Conservation (phyloP, 805 yeast species). For the Candida quercuum region DNA sequence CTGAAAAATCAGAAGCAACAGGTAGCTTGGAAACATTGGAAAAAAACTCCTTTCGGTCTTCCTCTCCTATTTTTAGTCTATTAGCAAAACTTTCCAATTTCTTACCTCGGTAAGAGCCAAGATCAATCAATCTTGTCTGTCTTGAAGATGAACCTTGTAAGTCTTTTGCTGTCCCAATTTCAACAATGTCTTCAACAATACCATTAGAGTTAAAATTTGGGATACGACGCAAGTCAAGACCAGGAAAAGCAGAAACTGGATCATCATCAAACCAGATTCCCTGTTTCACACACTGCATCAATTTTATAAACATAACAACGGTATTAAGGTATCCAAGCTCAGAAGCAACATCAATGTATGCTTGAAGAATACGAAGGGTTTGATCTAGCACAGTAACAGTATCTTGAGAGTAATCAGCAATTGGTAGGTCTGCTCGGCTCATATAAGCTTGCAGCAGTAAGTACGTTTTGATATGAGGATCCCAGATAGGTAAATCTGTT, state of each 20-base stretch:
- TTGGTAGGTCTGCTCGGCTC: conserved; percentile 81
- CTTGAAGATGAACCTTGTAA: background rate
- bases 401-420: conserved; percentile 93
- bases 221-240: conserved; percentile 17
- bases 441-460: conserved; percentile 85
- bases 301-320: conserved; percentile 53
- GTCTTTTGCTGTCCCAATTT: conserved; percentile 1
- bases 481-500: conserved; percentile 62
- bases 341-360: conserved; percentile 83
- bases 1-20: conserved; percentile 40
- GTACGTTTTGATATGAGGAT: conserved; percentile 79
- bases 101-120: conserved; percentile 30
- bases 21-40: conserved; percentile 57
- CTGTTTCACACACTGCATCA: conserved; percentile 87
- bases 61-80: conserved; percentile 36
- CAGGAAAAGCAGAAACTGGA: conserved; percentile 39
- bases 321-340: conserved; percentile 70
- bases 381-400: conserved; percentile 92
- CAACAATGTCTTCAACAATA: conserved; percentile 4
- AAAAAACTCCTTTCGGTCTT: conserved; percentile 42
- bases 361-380: conserved; percentile 88
- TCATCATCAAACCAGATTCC: conserved; percentile 82
- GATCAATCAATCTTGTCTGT: conserved; percentile 7
- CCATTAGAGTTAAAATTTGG: conserved; percentile 17
- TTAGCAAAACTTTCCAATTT: conserved; percentile 26